Evolutionary conservation across 495 filamentous ascomycete genomes (phyloP), one percentile per base, ranked within the genome.

Genomic region (Hypoxylon trugodes): DNA sequence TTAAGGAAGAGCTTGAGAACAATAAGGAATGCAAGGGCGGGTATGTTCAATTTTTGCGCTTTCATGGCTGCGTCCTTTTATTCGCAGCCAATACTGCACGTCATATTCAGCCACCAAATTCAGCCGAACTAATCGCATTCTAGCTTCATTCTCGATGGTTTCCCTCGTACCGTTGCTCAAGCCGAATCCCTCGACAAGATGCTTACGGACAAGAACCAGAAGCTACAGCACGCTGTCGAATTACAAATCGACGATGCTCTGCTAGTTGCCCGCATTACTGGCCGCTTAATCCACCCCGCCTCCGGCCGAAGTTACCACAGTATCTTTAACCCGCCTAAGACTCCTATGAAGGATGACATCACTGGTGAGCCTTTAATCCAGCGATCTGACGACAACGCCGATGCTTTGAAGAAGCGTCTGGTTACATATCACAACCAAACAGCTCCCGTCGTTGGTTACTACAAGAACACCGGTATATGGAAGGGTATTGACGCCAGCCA

Each of bases 121-220:
- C n/a, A n/a, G n/a, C n/a, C n/a, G 16, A 22, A 43, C 58, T 66
- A 37, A 71, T 47, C 30, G 21, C 41, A 6, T 43, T 32, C 21
- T 71, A 98, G 95, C 68, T 98, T 98, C 83, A 98, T 98, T 69
- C 89, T 98, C 73, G 95, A 98, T 74, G 95, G 95, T 65, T 98
- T 98, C 85, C 95, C 95, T 22, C 89, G 95, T 62, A 98, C 95
- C 13, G 93, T 98, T 52, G 86, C 92, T 33, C 95, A 98, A 79
- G 95, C 95, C 41, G 89, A 96, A 76, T 88, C 92, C 65, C 87
- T 98, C 71, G 95, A 98, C 79, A 83, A 84, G 55, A 98, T 98
- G 95, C 88, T 98, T 59, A 54, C 68, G 12, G 81, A 74, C 47
- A 87, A 89, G 66, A 75, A 86, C 62, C 87, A 94, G 77, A 88